Evolutionary conservation across 305 asterid species (phyloP).

Genomic region (Fraxinus floribunda): DNA sequence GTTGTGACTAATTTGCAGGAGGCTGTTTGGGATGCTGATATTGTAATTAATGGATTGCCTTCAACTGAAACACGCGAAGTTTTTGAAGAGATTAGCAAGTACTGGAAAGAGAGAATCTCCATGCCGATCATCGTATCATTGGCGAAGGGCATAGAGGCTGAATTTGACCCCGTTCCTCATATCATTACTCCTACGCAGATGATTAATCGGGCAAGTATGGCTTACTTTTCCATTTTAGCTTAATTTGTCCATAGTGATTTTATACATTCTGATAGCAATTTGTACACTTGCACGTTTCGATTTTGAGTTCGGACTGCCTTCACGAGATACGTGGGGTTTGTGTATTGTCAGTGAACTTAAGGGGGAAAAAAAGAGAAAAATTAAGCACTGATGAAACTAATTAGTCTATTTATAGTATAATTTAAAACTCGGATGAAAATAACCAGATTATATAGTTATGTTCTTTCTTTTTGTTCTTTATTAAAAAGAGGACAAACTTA

Average conservation of each 20-base stretch:
- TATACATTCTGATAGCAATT: not conserved
- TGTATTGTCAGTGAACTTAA: not conserved
- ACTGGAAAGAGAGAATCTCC: constrained; percentile 82
- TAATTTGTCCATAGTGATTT: not conserved
- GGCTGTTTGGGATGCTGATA: constrained; percentile 94
- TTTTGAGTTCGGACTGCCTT: not conserved
- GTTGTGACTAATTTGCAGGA: constrained; percentile 93
- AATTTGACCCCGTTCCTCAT: constrained; percentile 66
- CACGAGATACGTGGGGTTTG: not conserved
- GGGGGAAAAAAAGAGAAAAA: not conserved
- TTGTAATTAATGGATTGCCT: constrained; percentile 83
- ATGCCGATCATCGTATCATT: constrained; percentile 64
- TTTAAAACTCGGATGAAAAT: not conserved
- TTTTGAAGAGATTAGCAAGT: constrained; percentile 69
- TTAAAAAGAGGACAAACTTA: not conserved
- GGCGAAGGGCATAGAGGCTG: constrained; percentile 92
- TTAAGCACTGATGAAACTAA: not conserved
- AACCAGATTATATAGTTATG: not conserved
- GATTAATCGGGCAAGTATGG: constrained; percentile 80
- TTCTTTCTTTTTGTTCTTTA: not conserved
- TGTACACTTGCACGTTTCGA: not conserved
- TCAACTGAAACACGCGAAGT: constrained; percentile 81
- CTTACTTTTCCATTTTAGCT: not conserved
- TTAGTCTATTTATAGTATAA: not conserved
- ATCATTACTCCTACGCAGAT: constrained; percentile 86